A percentile compares a stretch with the other conserved stretches of the same genome.
phyloP scores from a whole-genome alignment of 2,329 filamentous ascomycete species.

The Aspergillus hortae region DNA sequence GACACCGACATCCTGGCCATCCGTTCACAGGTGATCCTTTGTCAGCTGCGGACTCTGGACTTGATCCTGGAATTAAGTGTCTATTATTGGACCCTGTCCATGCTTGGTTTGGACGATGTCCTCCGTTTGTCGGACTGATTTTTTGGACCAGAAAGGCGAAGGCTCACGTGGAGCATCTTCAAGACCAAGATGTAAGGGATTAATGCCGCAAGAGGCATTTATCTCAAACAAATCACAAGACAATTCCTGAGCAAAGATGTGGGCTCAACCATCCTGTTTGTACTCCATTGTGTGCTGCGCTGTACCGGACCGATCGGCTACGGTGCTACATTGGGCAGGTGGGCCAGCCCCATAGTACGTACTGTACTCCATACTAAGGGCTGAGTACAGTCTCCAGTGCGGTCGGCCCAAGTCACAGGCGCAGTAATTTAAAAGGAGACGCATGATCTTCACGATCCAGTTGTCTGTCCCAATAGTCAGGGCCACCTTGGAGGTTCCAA shows the following conservation, averaged over 20 bases:
- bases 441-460: constrained; percentile 7
- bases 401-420: constrained; percentile 1
- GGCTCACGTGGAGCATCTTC: constrained; percentile 8
- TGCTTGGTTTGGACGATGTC: background rate
- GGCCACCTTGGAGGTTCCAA: background rate
- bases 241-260: background rate
- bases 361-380: background rate
- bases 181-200: background rate
- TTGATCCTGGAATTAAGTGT: background rate
- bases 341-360: background rate
- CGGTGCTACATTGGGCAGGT: constrained; percentile 14
- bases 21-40: background rate
- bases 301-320: constrained; percentile 6
- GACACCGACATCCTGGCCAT: background rate
- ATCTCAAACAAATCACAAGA: background rate
- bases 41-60: constrained; percentile 2
- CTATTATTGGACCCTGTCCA: background rate
- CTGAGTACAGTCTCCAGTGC: background rate
- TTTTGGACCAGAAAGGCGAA: background rate
- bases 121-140: constrained; percentile 7
- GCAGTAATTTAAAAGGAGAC: constrained; percentile 2
- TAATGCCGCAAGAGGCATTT: background rate
- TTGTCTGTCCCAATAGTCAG: background rate
- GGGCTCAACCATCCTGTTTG: background rate
- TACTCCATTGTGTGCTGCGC: background rate